Conservation (phyloP, 2,329 filamentous ascomycete species). For the Chrysosporium queenslandicum region DNA sequence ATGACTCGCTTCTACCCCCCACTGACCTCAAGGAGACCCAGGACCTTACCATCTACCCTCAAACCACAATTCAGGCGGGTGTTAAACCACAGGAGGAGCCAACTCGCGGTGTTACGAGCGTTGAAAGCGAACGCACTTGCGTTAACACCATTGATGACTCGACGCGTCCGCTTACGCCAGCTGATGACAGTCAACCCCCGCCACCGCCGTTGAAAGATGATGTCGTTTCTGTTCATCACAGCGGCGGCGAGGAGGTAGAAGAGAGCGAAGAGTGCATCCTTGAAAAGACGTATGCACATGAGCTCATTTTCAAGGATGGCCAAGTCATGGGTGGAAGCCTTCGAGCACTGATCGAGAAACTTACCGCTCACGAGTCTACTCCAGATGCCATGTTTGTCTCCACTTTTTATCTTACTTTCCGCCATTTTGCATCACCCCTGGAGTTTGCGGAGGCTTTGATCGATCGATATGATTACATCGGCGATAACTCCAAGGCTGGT, state of each 20-base stretch:
- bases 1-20: slow-evolving; percentile 17
- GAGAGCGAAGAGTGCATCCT: slow-evolving; percentile 75
- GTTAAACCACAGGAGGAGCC: slow-evolving; percentile 38
- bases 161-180: slow-evolving; percentile 8
- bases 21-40: slow-evolving; percentile 6
- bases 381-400: slow-evolving; percentile 87
- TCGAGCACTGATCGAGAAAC: slow-evolving; percentile 79
- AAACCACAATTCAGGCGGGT: background rate
- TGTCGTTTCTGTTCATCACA: slow-evolving; percentile 53
- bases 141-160: slow-evolving; percentile 64
- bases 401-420: slow-evolving; percentile 92
- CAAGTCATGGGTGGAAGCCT: slow-evolving; percentile 89
- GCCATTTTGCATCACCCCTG: slow-evolving; percentile 74
- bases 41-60: slow-evolving; percentile 6
- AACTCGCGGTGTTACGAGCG: slow-evolving; percentile 64
- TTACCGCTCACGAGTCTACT: slow-evolving; percentile 86
- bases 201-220: slow-evolving; percentile 58
- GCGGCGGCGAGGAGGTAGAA: slow-evolving; percentile 58
- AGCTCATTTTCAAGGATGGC: slow-evolving; percentile 89
- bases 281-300: slow-evolving; percentile 84
- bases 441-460: slow-evolving; percentile 75
- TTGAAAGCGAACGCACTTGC: slow-evolving; percentile 68
- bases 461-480: slow-evolving; percentile 85
- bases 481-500: slow-evolving; percentile 63
- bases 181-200: slow-evolving; percentile 41